Evolutionary conservation across 2,329 filamentous ascomycete species (phyloP).

Genomic region (Colletotrichum ledebouriae): DNA sequence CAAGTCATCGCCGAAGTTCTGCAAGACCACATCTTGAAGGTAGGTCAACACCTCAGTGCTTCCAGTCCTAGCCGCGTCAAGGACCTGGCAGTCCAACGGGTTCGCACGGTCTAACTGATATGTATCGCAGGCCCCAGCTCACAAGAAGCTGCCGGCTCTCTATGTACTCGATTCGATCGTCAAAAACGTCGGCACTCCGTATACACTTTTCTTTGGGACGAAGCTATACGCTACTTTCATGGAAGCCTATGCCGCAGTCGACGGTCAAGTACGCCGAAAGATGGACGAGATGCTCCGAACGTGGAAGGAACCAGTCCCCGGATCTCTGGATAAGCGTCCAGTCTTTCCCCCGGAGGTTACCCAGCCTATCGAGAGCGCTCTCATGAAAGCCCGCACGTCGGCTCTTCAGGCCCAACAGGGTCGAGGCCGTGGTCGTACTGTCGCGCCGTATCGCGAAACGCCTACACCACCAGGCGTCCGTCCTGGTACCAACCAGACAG

Average conservation of each 20-base stretch:
- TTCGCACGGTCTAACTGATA: conserved; percentile 53
- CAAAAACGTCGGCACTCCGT: conserved; percentile 98
- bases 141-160: conserved; percentile 92
- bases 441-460: conserved; percentile 76
- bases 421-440: conserved; percentile 38
- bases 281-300: conserved; percentile 98
- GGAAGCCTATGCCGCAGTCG: conserved; percentile 93
- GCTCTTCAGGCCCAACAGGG: conserved; percentile 66
- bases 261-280: conserved; percentile 84
- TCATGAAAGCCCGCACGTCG: conserved; percentile 82
- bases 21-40: conserved; percentile 93
- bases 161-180: conserved; percentile 98
- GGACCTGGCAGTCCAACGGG: neutral
- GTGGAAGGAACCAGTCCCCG: conserved; percentile 97
- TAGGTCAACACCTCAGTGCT: conserved; percentile 65
- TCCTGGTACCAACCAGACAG: conserved; percentile 50
- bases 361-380: conserved; percentile 90
- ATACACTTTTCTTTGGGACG: conserved; percentile 93
- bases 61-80: neutral
- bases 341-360: conserved; percentile 92
- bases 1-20: conserved; percentile 91
- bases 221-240: conserved; percentile 96
- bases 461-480: conserved; percentile 76
- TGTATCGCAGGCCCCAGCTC: conserved; percentile 78
- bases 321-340: conserved; percentile 90